phyloP scores from a whole-genome alignment of 2,329 filamentous ascomycete genomes.

The Aspergillus glaucus region DNA sequence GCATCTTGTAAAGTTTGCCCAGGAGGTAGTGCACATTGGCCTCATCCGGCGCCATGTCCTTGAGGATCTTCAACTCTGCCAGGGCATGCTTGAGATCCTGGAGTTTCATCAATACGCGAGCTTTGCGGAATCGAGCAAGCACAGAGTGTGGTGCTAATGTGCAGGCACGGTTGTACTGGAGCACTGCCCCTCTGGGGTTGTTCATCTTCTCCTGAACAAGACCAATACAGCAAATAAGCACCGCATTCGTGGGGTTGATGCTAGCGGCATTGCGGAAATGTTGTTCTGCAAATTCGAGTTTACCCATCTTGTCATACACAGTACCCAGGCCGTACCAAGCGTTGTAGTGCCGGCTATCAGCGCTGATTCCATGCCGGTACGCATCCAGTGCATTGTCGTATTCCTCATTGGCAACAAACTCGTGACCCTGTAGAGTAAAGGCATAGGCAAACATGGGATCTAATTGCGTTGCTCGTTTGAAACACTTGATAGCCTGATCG shows the following conservation, averaged over 20 bases:
- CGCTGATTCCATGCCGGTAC: slow-evolving; percentile 78
- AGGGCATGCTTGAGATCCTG: slow-evolving; percentile 64
- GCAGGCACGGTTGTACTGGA: slow-evolving; percentile 75
- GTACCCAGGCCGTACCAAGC: slow-evolving; percentile 87
- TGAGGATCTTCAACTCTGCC: slow-evolving; percentile 76
- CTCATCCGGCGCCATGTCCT: slow-evolving; percentile 87
- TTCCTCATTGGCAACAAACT: slow-evolving; percentile 92
- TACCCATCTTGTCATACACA: slow-evolving; percentile 85
- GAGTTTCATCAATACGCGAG: slow-evolving; percentile 75
- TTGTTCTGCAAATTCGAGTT: slow-evolving; percentile 81
- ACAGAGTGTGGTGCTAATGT: slow-evolving; percentile 74
- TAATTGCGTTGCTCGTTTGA: slow-evolving; percentile 87
- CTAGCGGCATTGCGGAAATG: slow-evolving; percentile 82
- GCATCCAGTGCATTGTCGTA: slow-evolving; percentile 88
- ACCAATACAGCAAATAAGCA: slow-evolving; percentile 88
- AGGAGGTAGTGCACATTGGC: slow-evolving; percentile 94
- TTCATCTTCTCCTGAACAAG: slow-evolving; percentile 84
- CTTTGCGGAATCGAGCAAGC: slow-evolving; percentile 87
- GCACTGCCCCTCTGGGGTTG: slow-evolving; percentile 68
- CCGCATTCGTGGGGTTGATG: slow-evolving; percentile 91
- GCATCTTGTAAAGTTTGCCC: slow-evolving; percentile 57
- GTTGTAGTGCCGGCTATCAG: slow-evolving; percentile 88
- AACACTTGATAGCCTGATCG: slow-evolving; percentile 88
- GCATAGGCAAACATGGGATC: slow-evolving; percentile 90
- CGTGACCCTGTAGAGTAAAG: slow-evolving; percentile 91